phyloP scores from a whole-genome alignment of 2,329 filamentous ascomycete species.

The Hymenoscyphus scutula region DNA sequence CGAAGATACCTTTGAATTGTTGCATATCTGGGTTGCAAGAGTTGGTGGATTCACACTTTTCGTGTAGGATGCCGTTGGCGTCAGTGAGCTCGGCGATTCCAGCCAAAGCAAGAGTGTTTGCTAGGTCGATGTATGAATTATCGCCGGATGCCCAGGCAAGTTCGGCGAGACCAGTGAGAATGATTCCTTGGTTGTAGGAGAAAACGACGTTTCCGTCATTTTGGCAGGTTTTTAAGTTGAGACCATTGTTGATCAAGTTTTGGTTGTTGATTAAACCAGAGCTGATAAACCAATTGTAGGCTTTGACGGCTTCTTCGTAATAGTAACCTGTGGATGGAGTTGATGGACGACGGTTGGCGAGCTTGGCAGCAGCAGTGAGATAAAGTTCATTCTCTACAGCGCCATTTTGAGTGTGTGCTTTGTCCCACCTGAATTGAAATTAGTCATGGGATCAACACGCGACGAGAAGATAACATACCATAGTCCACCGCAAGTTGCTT shows the following conservation, averaged over 20 bases:
- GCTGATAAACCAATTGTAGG: constrained; percentile 50
- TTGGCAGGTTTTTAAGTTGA: constrained; percentile 46
- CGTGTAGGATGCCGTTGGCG: constrained; percentile 48
- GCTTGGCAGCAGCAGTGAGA: constrained; percentile 51
- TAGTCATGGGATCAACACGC: constrained; percentile 2
- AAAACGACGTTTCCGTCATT: constrained; percentile 46
- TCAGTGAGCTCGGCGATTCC: constrained; percentile 48
- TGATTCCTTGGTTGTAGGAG: constrained; percentile 61
- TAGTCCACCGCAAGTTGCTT: constrained; percentile 52
- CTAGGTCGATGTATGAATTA: constrained; percentile 43
- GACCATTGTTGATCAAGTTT: constrained; percentile 53
- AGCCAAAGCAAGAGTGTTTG: constrained; percentile 53
- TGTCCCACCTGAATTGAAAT: constrained; percentile 47
- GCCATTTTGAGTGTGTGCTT: constrained; percentile 51
- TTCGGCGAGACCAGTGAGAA: constrained; percentile 58
- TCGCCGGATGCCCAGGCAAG: constrained; percentile 49
- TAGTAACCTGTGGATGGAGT: constrained; percentile 49
- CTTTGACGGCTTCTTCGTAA: constrained; percentile 51
- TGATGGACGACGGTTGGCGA: constrained; percentile 56
- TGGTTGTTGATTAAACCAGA: constrained; percentile 47
- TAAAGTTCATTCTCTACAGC: constrained; percentile 59
- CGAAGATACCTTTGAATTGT: constrained; percentile 73
- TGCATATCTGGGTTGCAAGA: constrained; percentile 46
- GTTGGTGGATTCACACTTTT: constrained; percentile 49
- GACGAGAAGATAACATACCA: constrained; percentile 35